Evolutionary conservation across 176 grass and related monocot species (phyloP).

Genomic region (Paspalum vaginatum): DNA sequence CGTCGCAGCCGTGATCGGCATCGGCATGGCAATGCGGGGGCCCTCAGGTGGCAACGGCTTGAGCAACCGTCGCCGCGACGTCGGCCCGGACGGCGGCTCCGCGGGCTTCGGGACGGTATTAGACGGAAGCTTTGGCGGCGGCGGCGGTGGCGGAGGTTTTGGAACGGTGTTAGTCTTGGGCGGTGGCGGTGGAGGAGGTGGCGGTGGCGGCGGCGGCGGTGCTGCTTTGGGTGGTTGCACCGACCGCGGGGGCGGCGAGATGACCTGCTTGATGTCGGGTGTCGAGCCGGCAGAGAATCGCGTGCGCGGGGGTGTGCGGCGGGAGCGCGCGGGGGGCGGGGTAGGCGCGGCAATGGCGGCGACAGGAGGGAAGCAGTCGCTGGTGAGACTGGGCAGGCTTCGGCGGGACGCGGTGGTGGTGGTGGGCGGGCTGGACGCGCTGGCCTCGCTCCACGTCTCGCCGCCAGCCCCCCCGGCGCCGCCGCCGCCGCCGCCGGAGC

Average conservation of each 20-base stretch:
- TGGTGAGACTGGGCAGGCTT: conserved; percentile 82
- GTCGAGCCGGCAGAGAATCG: conserved; percentile 70
- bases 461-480: conserved; percentile 46
- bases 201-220: conserved; percentile 48
- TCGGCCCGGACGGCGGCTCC: conserved; percentile 37
- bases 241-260: conserved; percentile 41
- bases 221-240: conserved; percentile 47
- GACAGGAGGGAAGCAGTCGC: conserved; percentile 56
- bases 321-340: conserved; percentile 57
- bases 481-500: conserved; percentile 48
- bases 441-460: conserved; percentile 61
- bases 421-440: conserved; percentile 69
- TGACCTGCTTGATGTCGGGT: conserved; percentile 82
- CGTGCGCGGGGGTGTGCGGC: conserved; percentile 77
- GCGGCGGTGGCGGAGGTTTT: conserved; percentile 44
- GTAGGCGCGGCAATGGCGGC: conserved; percentile 45
- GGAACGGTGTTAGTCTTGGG: conserved; percentile 37
- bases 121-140: conserved; percentile 41
- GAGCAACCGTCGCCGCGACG: conserved; percentile 70
- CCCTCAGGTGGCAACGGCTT: conserved; percentile 83
- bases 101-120: conserved; percentile 33
- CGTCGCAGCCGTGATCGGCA: conserved; percentile 46
- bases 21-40: conserved; percentile 64
- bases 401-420: conserved; percentile 71
- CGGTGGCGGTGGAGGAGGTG: conserved; percentile 42